Base-by-base conservation (phyloP, 257 asterid genomes). In the Penstemon newberryi region DNA sequence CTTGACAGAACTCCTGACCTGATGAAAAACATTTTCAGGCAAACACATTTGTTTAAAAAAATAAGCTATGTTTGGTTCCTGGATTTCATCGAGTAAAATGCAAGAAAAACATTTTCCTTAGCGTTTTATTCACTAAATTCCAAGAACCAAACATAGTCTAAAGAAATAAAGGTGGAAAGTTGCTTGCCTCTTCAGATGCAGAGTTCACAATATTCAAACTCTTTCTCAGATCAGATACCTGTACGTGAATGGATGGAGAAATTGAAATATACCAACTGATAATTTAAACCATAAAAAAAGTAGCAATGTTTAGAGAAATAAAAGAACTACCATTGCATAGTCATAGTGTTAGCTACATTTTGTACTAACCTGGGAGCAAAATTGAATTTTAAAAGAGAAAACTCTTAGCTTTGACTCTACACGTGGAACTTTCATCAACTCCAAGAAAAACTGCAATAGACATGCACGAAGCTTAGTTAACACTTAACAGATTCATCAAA, bases 381-480 rank as follows among this genome's bases (percentile, higher is more conserved):
- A 86, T 49, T 91, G 96, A 61, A 86, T 91, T 72, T 77, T 84
- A 63, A 85, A 91, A 41, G 88, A 82, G 80, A 88, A 84, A 67
- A 91, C 91, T 74, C 91, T 77, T 72, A 91, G 84, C 83, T 88
- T 91, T 13, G 88, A 73, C 77, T 87, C 93, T 40, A 84, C 92
- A 19, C 96, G 88, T 71, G 96, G 96, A 61, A 91, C 93, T 74
- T 86, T 87, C 82, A 85, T 85, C 82, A 91, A 63, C 90, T 88
- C 96, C 86, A 85, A 40, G 84, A 91, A 87, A 75, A 88, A 91
- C 96, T 91, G 94, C 72, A 72, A 71, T 33, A 46, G 9, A 64
- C 53, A 67, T 41, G 56, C 63, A 18, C 69, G 33, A 25, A 39
- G 70, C 55, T 56, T 50, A 19, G 56, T 46, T 51, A 56, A 69